Percentiles rank a stretch among this genome's conserved stretches.
Evolutionary conservation across 2,329 filamentous ascomycete genomes (phyloP).

Genomic region (Niveomyces coronatus): DNA sequence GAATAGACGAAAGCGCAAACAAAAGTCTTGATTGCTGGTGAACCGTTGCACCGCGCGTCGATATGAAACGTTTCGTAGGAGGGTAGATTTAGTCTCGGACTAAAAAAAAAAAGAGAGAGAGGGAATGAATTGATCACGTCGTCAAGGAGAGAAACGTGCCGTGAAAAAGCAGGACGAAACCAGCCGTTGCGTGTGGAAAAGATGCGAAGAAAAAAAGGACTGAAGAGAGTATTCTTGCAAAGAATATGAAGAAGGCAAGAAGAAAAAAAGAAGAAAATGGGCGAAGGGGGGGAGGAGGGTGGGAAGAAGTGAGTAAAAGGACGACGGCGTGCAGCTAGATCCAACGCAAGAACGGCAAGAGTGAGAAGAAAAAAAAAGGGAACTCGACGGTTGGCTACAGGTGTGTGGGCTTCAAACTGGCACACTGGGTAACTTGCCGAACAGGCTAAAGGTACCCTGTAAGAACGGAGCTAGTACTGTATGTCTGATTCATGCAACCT

Average conservation of each 20-base stretch:
- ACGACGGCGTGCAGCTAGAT: not conserved
- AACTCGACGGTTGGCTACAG: too few species aligned
- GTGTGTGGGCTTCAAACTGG: too few species aligned
- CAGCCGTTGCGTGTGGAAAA: constrained; percentile 6
- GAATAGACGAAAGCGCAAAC: constrained; percentile 2
- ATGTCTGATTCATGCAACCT: too few species aligned
- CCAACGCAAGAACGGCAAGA: too few species aligned
- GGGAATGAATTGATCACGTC: constrained; percentile 8
- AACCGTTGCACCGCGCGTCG: constrained; percentile 3
- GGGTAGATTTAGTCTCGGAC: constrained; percentile 6
- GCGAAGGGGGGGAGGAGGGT: not conserved
- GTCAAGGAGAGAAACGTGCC: constrained; percentile 7
- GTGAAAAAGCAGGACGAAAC: constrained; percentile 6
- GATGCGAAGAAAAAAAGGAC: not conserved
- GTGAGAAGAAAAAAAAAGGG: too few species aligned
- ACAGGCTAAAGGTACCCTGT: too few species aligned
- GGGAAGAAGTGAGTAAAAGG: not conserved
- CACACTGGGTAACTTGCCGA: too few species aligned
- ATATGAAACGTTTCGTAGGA: constrained; percentile 2
- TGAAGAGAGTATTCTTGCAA: constrained; percentile 5
- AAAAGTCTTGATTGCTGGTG: not conserved
- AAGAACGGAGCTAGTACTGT: too few species aligned
- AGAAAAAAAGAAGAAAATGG: too few species aligned
- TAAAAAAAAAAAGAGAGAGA: constrained; percentile 6
- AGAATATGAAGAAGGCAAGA: constrained; percentile 7